These are phyloP conservation scores for Penicillium sp. DNA, from an alignment of 2,329 filamentous ascomycete genomes.

Conservation along the genomic window DNA sequence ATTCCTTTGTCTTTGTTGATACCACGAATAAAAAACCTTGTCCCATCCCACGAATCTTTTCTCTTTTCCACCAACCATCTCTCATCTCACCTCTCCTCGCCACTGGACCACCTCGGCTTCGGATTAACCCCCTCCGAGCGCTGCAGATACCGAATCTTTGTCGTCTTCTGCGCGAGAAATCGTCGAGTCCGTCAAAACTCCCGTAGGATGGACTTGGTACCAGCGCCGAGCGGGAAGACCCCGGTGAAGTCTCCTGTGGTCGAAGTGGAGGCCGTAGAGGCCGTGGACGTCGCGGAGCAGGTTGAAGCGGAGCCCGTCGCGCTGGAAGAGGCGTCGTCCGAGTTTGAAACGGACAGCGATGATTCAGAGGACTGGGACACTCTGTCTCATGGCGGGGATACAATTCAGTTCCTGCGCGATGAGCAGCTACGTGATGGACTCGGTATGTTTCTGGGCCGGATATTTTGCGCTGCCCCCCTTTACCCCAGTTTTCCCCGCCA, in stretches of 20 bases:
- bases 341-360: conserved; percentile 43
- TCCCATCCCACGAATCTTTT: neutral
- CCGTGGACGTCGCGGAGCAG: conserved; percentile 34
- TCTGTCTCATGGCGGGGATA: conserved; percentile 66
- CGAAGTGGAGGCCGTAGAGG: conserved; percentile 43
- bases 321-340: conserved; percentile 39
- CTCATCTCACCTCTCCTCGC: conserved; percentile 14
- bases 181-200: conserved; percentile 37
- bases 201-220: conserved; percentile 46
- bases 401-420: conserved; percentile 61
- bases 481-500: conserved; percentile 29
- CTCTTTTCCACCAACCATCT: conserved; percentile 4
- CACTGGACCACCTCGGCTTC: conserved; percentile 29
- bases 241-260: conserved; percentile 42
- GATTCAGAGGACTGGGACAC: conserved; percentile 60
- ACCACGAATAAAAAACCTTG: conserved; percentile 31
- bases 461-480: conserved; percentile 12
- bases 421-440: conserved; percentile 51
- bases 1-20: conserved; percentile 34
- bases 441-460: conserved; percentile 47
- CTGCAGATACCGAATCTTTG: conserved; percentile 35
- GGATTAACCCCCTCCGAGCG: conserved; percentile 38
- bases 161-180: conserved; percentile 32
- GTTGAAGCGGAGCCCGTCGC: conserved; percentile 33
- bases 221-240: conserved; percentile 39